Evolutionary conservation across 257 asterid species (phyloP), one percentile per base, ranked within the genome.

Genomic region (Dorcoceras hygrometricum): DNA sequence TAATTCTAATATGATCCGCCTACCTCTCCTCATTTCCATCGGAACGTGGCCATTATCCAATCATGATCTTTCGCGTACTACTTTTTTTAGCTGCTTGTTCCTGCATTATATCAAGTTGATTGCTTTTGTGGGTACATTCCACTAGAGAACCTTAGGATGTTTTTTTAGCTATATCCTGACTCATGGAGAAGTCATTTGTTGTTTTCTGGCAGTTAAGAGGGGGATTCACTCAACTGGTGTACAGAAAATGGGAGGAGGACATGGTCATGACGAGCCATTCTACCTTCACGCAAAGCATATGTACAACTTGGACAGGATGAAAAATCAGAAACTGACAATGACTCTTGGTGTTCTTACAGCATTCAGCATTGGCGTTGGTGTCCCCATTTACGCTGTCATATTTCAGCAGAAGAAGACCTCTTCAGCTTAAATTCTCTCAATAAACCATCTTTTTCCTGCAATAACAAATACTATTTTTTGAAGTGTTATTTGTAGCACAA

Each of bases 261-360:
- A 84, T 66, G 95, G 91, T 22, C 91, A 89, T 36, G 94, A 89
- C 18, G 96, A 85, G 78, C 94, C 93, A 6, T 86, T 23, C 71
- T 89, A 91, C 81, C 82, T 91, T 60, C 96, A 91, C n/a, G 88
- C 96, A 5, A 89, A 91, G 80, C 96, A 86, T 84, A 90, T 90
- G 97, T 88, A 88, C 86, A 90, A 90, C 86, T 73, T 90, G 82
- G 95, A 90, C 79, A 76, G 85, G 81, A 86, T 86, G 96, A 83
- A 76, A 53, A 58, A 84, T 71, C 92, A 85, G 87, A 67, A 58
- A 53, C 70, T 84, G 71, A 88, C 73, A 27, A 77, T 90, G 85
- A 66, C 78, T 29, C 84, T 87, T 26, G 84, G 80, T 11, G 85
- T 83, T 32, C 51, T 74, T 2, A 18, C 82, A 60, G 88, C 83